Conservation (phyloP, 345 rosid species). For the Dimocarpus longan region DNA sequence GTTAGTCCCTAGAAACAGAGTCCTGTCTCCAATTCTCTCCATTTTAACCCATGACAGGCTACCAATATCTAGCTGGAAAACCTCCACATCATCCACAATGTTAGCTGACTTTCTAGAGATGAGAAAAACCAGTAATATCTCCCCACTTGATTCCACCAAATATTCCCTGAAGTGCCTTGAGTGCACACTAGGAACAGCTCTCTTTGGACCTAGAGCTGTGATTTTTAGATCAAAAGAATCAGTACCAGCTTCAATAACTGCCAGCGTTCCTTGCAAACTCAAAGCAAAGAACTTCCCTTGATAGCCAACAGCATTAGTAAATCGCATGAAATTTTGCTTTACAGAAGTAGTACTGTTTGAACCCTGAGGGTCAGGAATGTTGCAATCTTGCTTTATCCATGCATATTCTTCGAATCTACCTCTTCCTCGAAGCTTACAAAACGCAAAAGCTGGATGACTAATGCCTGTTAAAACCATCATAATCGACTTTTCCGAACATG, state of each 20-base stretch:
- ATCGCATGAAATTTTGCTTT: background rate
- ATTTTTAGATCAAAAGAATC: slow-evolving; percentile 1
- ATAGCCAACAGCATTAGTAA: slow-evolving; percentile 35
- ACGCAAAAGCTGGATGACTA: slow-evolving; percentile 27
- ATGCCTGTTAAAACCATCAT: slow-evolving; percentile 33
- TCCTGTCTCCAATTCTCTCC: slow-evolving; percentile 17
- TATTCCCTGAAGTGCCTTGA: slow-evolving; percentile 32
- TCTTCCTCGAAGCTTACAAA: background rate
- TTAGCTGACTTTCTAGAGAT: slow-evolving; percentile 16
- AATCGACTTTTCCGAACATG: no score
- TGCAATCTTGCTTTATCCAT: slow-evolving; percentile 32
- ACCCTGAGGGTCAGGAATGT: slow-evolving; percentile 22
- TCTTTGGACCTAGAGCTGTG: slow-evolving; percentile 18
- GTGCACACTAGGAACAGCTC: slow-evolving; percentile 21
- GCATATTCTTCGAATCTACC: background rate
- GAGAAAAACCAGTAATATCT: slow-evolving; percentile 31
- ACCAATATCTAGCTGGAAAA: slow-evolving; percentile 20
- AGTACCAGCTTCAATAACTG: slow-evolving; percentile 19
- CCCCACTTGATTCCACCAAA: slow-evolving; percentile 31
- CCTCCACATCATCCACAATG: slow-evolving; percentile 32
- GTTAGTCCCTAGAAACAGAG: slow-evolving; percentile 30
- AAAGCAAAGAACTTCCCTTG: slow-evolving; percentile 34
- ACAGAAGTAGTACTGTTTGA: background rate
- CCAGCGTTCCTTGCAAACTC: slow-evolving; percentile 37
- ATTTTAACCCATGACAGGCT: slow-evolving; percentile 24